Conservation (phyloP, 202 grass and related monocot species). For the Carex arenaria region DNA sequence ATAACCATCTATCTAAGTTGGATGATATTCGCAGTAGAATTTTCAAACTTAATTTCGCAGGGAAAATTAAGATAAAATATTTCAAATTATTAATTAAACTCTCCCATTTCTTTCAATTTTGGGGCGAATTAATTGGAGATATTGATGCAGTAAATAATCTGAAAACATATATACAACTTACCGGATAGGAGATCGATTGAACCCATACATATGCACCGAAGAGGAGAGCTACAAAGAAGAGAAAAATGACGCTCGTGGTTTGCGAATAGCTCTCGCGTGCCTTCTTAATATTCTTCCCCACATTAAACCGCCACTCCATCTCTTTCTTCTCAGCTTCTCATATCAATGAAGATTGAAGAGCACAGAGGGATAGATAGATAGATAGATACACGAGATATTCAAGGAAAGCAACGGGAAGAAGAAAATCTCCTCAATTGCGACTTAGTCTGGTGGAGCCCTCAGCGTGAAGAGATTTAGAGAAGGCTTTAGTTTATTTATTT, state of each 20-base stretch:
- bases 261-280: conserved; percentile 22
- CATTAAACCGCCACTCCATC: conserved; percentile 2
- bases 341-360: background rate
- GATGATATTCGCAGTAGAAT: no score
- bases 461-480: background rate
- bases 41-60: no score
- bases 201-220: conserved; percentile 37
- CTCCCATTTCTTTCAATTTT: background rate
- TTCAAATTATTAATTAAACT: background rate
- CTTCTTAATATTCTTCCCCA: conserved; percentile 12
- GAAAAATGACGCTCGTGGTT: conserved; percentile 28
- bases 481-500: background rate
- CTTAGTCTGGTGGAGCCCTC: background rate
- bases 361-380: no score
- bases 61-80: background rate
- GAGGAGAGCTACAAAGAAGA: conserved; percentile 37
- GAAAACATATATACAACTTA: background rate
- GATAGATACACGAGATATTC: background rate
- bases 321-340: background rate
- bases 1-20: no score
- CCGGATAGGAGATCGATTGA: conserved; percentile 34
- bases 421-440: background rate
- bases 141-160: background rate
- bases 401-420: background rate
- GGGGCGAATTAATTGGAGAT: background rate